Evolutionary conservation across 805 yeast species (phyloP).

Genomic region (Saturnispora halmiae): DNA sequence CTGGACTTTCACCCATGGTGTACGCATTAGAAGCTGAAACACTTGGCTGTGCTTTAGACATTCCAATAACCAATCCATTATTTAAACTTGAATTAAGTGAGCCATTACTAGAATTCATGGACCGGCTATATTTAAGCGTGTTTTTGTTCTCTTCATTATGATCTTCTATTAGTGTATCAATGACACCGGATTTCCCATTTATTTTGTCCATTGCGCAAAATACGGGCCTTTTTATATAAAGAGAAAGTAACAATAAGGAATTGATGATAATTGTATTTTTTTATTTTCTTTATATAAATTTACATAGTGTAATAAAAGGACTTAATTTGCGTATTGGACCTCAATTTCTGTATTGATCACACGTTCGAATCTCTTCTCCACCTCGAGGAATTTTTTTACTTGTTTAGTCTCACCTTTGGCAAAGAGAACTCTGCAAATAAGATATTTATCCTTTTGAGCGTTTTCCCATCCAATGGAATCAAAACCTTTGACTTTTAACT

Average conservation of each 20-base stretch:
- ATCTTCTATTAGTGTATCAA: not conserved
- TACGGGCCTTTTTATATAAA: not conserved
- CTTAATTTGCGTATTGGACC: constrained; percentile 5
- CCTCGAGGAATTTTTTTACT: constrained; percentile 21
- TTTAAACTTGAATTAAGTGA: constrained; percentile 3
- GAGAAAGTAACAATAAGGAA: not conserved
- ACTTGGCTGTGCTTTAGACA: constrained; percentile 3
- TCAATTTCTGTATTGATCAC: constrained; percentile 24
- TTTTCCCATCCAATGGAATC: constrained; percentile 41
- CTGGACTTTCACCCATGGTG: constrained; percentile 3
- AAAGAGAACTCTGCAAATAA: constrained; percentile 61
- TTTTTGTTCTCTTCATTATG: not conserved
- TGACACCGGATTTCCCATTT: not conserved
- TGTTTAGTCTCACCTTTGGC: constrained; percentile 29
- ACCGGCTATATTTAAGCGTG: not conserved
- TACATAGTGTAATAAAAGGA: too few relatives aligned
- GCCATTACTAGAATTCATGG: constrained; percentile 3
- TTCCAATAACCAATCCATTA: not conserved
- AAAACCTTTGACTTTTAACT: constrained; percentile 12
- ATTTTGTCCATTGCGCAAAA: not conserved
- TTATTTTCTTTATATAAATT: too few relatives aligned
- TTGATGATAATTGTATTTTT: too few relatives aligned
- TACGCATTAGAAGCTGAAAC: not conserved
- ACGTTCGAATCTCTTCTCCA: constrained; percentile 24
- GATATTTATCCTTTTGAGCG: constrained; percentile 38